phyloP scores from a whole-genome alignment of 257 asterid genomes.

The Nicotiana sylvestris region DNA sequence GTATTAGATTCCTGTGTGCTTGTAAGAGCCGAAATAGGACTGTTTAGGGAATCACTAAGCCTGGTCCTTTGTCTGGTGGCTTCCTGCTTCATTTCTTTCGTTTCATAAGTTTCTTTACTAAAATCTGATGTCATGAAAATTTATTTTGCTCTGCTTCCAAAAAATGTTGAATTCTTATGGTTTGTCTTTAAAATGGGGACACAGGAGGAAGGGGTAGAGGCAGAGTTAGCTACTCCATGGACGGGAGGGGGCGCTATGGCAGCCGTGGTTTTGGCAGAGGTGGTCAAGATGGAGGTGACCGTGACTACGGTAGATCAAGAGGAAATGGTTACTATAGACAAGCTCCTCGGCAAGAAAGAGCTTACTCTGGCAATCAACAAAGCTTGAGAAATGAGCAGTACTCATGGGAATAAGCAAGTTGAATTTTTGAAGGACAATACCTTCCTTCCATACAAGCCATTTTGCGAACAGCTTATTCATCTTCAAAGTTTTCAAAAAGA shows the following conservation, averaged over 20 bases:
- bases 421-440: conserved; percentile 19
- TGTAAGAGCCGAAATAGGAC: not conserved
- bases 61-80: not conserved
- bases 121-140: not conserved
- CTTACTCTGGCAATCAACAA: conserved; percentile 42
- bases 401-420: conserved; percentile 36
- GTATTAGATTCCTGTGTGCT: not conserved
- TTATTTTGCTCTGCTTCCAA: not conserved
- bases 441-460: conserved; percentile 31
- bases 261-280: conserved; percentile 54
- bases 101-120: not conserved
- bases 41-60: not conserved
- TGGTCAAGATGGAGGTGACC: conserved; percentile 50
- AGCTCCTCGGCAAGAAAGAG: conserved; percentile 51
- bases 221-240: conserved; percentile 59
- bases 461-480: conserved; percentile 33
- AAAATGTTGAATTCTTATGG: not conserved
- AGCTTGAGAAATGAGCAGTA: conserved; percentile 44
- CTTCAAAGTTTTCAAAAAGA: conserved; percentile 27
- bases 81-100: not conserved
- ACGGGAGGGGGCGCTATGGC: conserved; percentile 64
- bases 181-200: not conserved
- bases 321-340: conserved; percentile 74
- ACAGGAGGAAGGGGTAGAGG: conserved; percentile 94
- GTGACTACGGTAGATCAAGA: conserved; percentile 58